Evolutionary conservation across 2,329 filamentous ascomycete species (phyloP), one percentile per base, ranked within the genome.

Genomic region (Neofusicoccum cordaticola): DNA sequence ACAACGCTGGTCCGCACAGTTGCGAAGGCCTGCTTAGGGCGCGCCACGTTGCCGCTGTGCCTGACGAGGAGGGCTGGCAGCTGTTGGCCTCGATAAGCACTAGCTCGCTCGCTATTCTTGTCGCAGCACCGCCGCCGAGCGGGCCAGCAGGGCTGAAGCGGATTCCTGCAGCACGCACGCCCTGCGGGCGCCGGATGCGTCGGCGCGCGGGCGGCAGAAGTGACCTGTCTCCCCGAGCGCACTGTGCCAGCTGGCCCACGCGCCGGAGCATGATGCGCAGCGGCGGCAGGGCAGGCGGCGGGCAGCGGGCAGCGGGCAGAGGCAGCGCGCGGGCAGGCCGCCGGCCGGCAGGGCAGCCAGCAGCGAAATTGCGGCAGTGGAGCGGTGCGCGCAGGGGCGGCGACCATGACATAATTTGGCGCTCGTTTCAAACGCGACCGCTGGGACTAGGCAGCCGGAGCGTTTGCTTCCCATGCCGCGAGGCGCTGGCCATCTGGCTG

Each of bases 71-170:
- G 56, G 56, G 56, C 56, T 31, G 53, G 22, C 39, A 22, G 52
- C 19, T 56, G 52, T 22, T 41, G 52, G 52, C 37, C 52, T n/a
- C 56, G 56, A 60, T 37, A 39, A 60, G 42, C 53, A 35, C 53
- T 58, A 58, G 53, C 39, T 22, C 41, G 53, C 53, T 58, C 53
- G 53, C 56, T 60, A 60, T 60, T 60, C 56, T 60, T 60, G 56
- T 60, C 56, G 56, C 56, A 60, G 53, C 37, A 11, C 37, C 27
- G 27, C 27, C 27, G 27, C 27, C 27, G 27, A 7, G 13, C 53
- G 27, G 39, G 39, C 35, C 52, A 56, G 39, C 53, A 58, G 39
- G 53, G 53, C 53, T 58, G 53, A 58, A 41, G 39, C 35, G 53
- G 53, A 58, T 58, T 58, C 39, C 53, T 58, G 42, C 22, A 31